Percentiles rank a stretch among this genome's conserved stretches.
Evolutionary conservation across 495 filamentous ascomycete species (phyloP).

Genomic region (Articulospora tetracladia): DNA sequence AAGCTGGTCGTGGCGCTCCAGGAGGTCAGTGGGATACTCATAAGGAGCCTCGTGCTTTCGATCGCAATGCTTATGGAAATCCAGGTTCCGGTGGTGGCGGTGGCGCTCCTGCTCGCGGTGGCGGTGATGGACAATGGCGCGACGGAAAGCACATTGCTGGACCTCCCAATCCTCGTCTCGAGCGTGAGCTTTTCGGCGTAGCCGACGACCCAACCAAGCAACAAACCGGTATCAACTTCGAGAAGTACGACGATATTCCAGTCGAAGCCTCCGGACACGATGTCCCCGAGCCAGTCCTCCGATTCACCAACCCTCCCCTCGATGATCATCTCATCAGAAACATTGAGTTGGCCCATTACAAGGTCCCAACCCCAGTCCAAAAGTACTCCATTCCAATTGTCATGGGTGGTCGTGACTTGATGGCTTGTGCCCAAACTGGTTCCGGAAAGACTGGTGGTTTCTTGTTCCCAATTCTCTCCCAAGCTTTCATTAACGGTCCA

Average conservation of each 20-base stretch:
- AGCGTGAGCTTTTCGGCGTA: constrained; percentile 93
- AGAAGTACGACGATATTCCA: constrained; percentile 99
- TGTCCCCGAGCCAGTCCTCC: constrained; percentile 85
- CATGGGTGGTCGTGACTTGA: constrained; percentile 92
- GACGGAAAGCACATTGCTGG: constrained; percentile 96
- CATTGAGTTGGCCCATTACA: constrained; percentile 91
- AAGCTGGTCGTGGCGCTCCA: background rate
- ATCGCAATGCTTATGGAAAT: constrained; percentile 65
- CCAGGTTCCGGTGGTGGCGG: constrained; percentile 45
- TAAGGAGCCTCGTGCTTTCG: constrained; percentile 37
- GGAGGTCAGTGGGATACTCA: constrained; percentile 15
- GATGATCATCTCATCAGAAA: constrained; percentile 88
- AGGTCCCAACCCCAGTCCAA: constrained; percentile 91
- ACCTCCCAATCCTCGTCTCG: constrained; percentile 77
- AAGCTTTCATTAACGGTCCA: constrained; percentile 87
- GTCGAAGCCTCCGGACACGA: constrained; percentile 94
- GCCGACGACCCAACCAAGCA: constrained; percentile 93
- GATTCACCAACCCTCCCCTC: constrained; percentile 90
- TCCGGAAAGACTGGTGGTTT: constrained; percentile 99
- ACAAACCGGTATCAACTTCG: constrained; percentile 97
- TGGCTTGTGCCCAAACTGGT: constrained; percentile 99
- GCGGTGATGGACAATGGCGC: constrained; percentile 91
- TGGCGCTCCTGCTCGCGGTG: constrained; percentile 57
- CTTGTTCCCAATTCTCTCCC: constrained; percentile 95
- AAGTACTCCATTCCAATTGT: constrained; percentile 99